phyloP scores from a whole-genome alignment of 208 protist species.

The Leishmania gerbilli region DNA sequence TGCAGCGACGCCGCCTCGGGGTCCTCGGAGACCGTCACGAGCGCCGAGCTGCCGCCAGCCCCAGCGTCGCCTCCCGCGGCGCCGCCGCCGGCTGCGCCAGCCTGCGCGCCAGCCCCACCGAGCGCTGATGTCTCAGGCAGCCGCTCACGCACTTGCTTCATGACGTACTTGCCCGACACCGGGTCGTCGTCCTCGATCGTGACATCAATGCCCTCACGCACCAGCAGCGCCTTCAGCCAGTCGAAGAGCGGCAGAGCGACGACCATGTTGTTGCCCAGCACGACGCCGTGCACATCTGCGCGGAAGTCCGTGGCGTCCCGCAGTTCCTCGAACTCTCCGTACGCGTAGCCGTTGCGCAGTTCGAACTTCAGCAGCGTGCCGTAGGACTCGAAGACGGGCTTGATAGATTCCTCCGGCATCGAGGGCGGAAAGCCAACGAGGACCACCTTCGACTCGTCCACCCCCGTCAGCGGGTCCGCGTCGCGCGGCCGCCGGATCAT shows the following conservation, averaged over 20 bases:
- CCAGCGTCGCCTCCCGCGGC: conserved; percentile 11
- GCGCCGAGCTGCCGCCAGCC: conserved; percentile 15
- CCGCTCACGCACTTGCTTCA: conserved; percentile 41
- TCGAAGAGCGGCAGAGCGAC: conserved; percentile 71
- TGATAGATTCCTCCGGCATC: conserved; percentile 54
- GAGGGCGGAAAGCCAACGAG: conserved; percentile 75
- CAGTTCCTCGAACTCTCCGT: conserved; percentile 69
- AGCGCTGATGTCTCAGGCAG: conserved; percentile 20
- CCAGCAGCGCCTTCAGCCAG: conserved; percentile 74
- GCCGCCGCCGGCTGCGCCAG: not conserved
- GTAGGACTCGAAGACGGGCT: conserved; percentile 63
- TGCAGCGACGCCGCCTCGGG: conserved; percentile 47
- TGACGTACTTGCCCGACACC: conserved; percentile 60
- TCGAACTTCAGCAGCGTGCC: conserved; percentile 66
- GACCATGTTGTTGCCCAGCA: conserved; percentile 67
- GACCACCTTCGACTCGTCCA: conserved; percentile 69
- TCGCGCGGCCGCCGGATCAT: conserved; percentile 77
- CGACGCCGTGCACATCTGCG: conserved; percentile 69
- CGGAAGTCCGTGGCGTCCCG: conserved; percentile 66
- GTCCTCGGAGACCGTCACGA: conserved; percentile 51
- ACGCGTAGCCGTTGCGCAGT: conserved; percentile 68
- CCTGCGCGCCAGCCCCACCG: not conserved
- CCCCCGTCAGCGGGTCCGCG: conserved; percentile 51
- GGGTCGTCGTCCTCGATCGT: conserved; percentile 71
- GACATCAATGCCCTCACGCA: conserved; percentile 72